Percentiles rank a stretch among this genome's conserved stretches.
phyloP scores from a whole-genome alignment of 2,329 filamentous ascomycete species.

The Grosmannia serpens region DNA sequence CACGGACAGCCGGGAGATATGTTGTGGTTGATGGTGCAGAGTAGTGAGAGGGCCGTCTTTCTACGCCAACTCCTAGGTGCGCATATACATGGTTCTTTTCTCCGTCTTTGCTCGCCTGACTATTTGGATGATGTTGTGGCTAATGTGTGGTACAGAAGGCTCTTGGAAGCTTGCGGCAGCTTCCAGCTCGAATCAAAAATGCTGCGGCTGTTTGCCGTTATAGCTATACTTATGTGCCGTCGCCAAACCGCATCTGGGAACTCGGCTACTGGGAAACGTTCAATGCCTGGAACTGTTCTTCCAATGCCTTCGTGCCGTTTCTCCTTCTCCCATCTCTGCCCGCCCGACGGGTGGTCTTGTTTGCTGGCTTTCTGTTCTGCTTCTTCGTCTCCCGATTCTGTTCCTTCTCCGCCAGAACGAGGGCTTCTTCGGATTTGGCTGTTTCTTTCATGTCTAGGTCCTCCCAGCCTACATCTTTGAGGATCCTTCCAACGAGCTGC shows the following conservation, averaged over 20 bases:
- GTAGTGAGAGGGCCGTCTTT: not conserved
- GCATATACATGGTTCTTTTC: too few relatives aligned
- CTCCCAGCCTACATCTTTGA: conserved; percentile 58
- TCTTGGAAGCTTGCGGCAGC: too few relatives aligned
- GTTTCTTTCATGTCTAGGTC: conserved; percentile 39
- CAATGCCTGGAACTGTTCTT: conserved; percentile 3
- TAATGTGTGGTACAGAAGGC: too few relatives aligned
- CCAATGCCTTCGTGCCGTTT: conserved; percentile 1
- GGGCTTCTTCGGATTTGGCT: conserved; percentile 18
- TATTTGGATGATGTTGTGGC: too few relatives aligned
- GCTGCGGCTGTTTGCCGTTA: too few relatives aligned
- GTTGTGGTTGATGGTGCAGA: conserved; percentile 52
- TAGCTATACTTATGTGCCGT: not conserved
- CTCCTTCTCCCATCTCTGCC: conserved; percentile 1
- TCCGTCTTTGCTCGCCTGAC: too few relatives aligned
- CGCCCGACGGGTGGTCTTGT: not conserved
- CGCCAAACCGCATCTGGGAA: not conserved
- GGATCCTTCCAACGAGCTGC: conserved; percentile 52
- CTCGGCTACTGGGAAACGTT: not conserved
- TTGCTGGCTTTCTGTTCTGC: not conserved
- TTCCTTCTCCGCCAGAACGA: conserved; percentile 18
- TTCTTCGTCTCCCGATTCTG: conserved; percentile 9
- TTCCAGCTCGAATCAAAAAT: not conserved
- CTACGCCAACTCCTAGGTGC: not conserved
- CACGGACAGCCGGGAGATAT: conserved; percentile 56